Evolutionary conservation across 345 rosid species (phyloP), one percentile per base, ranked within the genome.

Genomic region (Cochlearia excelsa): DNA sequence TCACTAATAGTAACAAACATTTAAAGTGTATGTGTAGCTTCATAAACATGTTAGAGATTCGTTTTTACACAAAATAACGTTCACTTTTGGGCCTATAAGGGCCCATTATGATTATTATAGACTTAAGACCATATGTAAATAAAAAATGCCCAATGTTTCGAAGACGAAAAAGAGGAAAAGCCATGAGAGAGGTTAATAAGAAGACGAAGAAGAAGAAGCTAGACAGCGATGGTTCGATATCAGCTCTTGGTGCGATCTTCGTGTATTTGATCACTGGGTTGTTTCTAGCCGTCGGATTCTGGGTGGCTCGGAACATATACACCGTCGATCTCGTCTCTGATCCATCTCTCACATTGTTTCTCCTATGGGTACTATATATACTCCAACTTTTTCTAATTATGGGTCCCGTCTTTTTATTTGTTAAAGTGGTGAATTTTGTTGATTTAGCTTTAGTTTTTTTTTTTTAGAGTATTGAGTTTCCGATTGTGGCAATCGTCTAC

Each of bases 241-340:
- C 87, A 52, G 5, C 57, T 43, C 4, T 33, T 11, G 62, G 51
- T 11, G 78, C 78, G 5, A 38, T 74, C 7, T 57, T 35, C 4
- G 65, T 66, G 45, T 82, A 84, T 57, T 27, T 81, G 48, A 64
- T 75, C 26, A 79, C 79, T 62, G 85, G 75, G 8, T 45, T 80
- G 9, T 78, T 61, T 52, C 52, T 88, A 57, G 81, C 64, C 7
- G 16, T 65, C 8, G 82, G 90, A 47, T 68, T 75, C 33, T 77
- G 80, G 85, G 76, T 79, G 38, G 77, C 78, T 11, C 74, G 75
- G 54, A 54, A 63, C 53, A 67, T 66, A 37, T 79, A 66, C 65
- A 79, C 76, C 54, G 65, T 75, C 70, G 70, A 74, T 74, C 85
- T 86, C 46, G 61, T 85, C 59, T 82, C 92, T 44, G 67, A 84